phyloP scores from a whole-genome alignment of 1,139 yeast genomes.

The Trichomonascaceae sp. region DNA sequence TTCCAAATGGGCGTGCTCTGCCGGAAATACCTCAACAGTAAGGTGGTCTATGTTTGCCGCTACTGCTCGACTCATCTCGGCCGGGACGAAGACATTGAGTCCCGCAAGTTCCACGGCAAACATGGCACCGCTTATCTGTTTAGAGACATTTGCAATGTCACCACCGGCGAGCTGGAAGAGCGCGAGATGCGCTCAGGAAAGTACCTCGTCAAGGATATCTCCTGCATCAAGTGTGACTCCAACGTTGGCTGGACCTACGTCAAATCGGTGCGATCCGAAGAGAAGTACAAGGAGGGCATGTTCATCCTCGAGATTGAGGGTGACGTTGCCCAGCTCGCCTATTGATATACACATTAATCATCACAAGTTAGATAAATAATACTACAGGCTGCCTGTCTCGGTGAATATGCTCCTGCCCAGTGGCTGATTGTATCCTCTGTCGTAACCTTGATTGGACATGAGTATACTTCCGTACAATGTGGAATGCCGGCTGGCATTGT shows the following conservation, averaged over 20 bases:
- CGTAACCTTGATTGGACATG: too few relatives aligned
- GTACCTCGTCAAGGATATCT: constrained; percentile 49
- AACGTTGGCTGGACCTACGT: constrained; percentile 72
- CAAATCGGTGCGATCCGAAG: constrained; percentile 39
- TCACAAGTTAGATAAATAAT: too few relatives aligned
- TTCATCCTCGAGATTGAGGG: constrained; percentile 51
- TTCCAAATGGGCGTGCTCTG: constrained; percentile 27
- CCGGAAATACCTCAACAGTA: constrained; percentile 21
- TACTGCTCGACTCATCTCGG: constrained; percentile 29
- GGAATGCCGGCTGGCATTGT: neutral
- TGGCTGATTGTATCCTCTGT: neutral
- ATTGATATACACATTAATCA: too few relatives aligned
- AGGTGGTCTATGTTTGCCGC: constrained; percentile 27
- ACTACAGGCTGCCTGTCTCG: neutral
- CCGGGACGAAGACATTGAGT: constrained; percentile 22
- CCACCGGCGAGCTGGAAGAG: constrained; percentile 21
- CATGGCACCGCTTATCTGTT: constrained; percentile 31
- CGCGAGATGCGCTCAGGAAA: constrained; percentile 58
- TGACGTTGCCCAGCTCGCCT: too few relatives aligned
- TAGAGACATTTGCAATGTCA: constrained; percentile 27
- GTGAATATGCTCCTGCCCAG: neutral
- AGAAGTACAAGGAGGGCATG: constrained; percentile 67
- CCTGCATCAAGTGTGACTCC: constrained; percentile 51
- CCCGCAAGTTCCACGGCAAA: constrained; percentile 29
- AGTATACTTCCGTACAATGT: neutral